Base-by-base conservation (phyloP, 305 asterid species). In the Caryopteris hybrid region DNA sequence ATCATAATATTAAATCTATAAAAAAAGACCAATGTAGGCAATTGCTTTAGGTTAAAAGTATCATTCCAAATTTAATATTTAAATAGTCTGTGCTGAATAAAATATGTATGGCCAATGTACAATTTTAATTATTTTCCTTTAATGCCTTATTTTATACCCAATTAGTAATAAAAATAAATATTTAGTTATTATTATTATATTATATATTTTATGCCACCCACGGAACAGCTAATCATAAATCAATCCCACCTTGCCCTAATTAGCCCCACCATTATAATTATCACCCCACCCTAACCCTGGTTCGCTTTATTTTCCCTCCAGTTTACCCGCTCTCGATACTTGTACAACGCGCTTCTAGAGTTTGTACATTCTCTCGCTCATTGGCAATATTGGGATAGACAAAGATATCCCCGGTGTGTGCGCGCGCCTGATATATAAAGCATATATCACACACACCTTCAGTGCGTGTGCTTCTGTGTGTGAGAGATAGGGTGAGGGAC, bases 401-500 rank as follows among this genome's bases (percentile, higher is more conserved):
- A 27, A 51, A 66, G 27, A 12, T 61, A 66, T 54, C 74, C 66
- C 42, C 12, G 48, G 11, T 16, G 31, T 8, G 27, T 41, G 16
- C 0, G n/a, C n/a, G 16, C 0, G n/a, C n/a, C 9, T 48, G 13
- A 9, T 1, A 8, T 50, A 41, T 73, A 79, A 58, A 2, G 14
- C 50, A 39, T 39, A 33, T 43, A 55, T 42, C 23, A 41, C 14
- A 13, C 58, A 51, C 83, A 74, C 76, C 62, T 62, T 16, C 23
- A 62, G 7, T 69, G 74, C 31, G 75, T 70, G 79, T 38, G 67
- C 18, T 61, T 64, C 18, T 75, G 76, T 58, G 81, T 71, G 80
- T 5, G 76, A 54, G 61, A 61, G 72, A 22, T 31, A 65, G 18
- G 0, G 18, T 33, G 5, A 61, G 56, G 11, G n/a, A 31, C 13